Base-by-base conservation (phyloP, 495 filamentous ascomycete species). In the Thozetella sp. region DNA sequence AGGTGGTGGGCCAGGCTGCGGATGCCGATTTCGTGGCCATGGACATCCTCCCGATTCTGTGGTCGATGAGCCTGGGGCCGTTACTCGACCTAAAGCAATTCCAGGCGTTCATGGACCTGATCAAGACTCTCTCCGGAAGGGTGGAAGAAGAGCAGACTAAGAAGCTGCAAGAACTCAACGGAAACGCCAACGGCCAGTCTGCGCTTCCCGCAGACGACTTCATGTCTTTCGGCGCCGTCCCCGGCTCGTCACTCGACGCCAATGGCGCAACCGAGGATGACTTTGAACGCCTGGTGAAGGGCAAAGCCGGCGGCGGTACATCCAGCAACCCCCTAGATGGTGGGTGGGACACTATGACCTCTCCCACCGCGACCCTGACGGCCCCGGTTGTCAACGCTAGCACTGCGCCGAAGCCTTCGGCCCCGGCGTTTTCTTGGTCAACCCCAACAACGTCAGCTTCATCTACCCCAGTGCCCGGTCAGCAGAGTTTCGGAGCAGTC, bases 21-120 rank as follows among this genome's bases (percentile, higher is more conserved):
- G 95, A 98, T 66, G 81, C 89, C 2, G 95, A 98, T n/a, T 97
- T 96, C 65, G 83, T 97, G 25, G 95, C 96, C 2, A 83, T 95
- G 78, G 94, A 98, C 55, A 85, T 96, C 25, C 76, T 99, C 17
- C 96, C 95, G 0, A 80, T 92, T 27, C 78, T 99, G 3, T 99
- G 96, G 96, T 86, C 75, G 56, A 97, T 99, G 83, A 91, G 88
- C 69, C 81, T 99, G 24, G 95, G 94, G 0, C 95, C 95, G 0
- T 79, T 98, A 15, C 79, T 99, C 9, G 87, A 96, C 65, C 80
- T 98, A 2, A 77, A 86, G 19, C 93, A 97, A 73, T 99, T 98
- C 71, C 87, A 91, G 63, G 74, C 83, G 0, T 97, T 93, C 68
- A 99, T 98, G 91, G 71, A 81, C 2, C 76, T 95, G 22, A 95